Evolutionary conservation across 1,284 basidiomycete species (phyloP), one percentile per base, ranked within the genome.

Genomic region (Cerioporus squamosus): DNA sequence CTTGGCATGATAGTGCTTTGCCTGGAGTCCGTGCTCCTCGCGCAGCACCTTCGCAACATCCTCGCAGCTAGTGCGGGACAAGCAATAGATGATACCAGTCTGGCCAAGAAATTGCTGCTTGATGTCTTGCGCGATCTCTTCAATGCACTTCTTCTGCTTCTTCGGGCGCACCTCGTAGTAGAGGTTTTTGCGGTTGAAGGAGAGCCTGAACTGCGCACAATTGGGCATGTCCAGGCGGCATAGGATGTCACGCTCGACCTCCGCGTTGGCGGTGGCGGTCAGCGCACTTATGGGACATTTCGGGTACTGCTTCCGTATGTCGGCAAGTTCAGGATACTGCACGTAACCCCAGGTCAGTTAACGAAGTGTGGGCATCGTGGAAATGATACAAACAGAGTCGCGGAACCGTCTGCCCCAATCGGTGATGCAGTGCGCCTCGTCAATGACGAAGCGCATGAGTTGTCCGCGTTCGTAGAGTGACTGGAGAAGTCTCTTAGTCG

Each of bases 381-480:
- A 36, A 42, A 29, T 29, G 47, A n/a, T 9, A 75, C 86, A 65
- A 72, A 91, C 90, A 24, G 88, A 82, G 42, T 83, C 83, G 39
- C 94, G 85, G 68, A 95, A 95, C 67, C 93, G 88, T 66, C 92
- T 85, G 5, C 94, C 93, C 93, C 91, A 95, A 17, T 87, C 85
- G 3, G 82, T 85, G 53, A 98, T 93, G 72, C 95, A 95, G 72
- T 99, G 97, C 1, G 95, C 97, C 70, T 99, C 97, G 70, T 99
- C 97, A 53, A 98, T 84, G 0, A 98, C 95, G 70, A 99, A 97
- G 24, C 97, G 82, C 5, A 94, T 95, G 29, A 99, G 74, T 57
- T 82, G 75, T 3, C 81, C 77, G 14, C 77, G 71, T 1, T 74
- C 66, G 66, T 93, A 80, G 3, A 98, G 77, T 33, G 77, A 73